Base-by-base conservation (phyloP, 163 green algal species). In the Prototheca stagnorum region DNA sequence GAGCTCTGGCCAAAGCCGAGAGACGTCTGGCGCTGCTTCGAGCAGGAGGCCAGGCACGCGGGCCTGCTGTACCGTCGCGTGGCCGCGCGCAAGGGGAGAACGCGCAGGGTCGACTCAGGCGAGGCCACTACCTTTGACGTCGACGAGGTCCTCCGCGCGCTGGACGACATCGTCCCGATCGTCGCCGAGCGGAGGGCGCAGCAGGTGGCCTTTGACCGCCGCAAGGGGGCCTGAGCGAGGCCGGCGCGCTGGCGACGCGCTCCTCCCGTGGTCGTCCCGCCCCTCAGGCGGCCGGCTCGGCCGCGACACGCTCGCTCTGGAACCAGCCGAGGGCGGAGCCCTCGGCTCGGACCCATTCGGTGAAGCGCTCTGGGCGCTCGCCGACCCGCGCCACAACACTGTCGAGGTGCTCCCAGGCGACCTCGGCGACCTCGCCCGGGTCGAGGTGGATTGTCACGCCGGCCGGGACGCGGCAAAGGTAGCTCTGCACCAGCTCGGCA, bases 401-500 rank as follows among this genome's bases (percentile, higher is more conserved):
- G 7, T 27, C 5, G 5, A 27, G 6, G 7, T n/a, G 9, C 9
- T 17, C 21, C 17, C 17, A 47, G 17, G 9, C 8, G 6, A 25
- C 19, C 27, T 33, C 53, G 17, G 44, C 23, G 31, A 61, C 53
- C 28, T 61, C 53, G 16, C 15, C 53, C 25, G 41, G 28, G 24
- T 53, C 27, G 23, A 59, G 22, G 5, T 33, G 34, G 14, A 34
- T 16, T 24, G 14, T 16, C 20, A 28, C 41, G 12, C 2, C 19
- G 21, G 19, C 2, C n/a, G 31, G 27, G 53, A 6, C 43, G 20
- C 37, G 21, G 24, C 23, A 61, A 21, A 17, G 19, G 52, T 70
- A 85, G 20, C 56, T 73, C 45, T 76, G 61, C 20, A 85, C 68
- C 46, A 84, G 68, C 59, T 85, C 75, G 21, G 62, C 63, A 39